Evolutionary conservation across 306 rosid species (phyloP).

Genomic region (Dalbergia oliveri): DNA sequence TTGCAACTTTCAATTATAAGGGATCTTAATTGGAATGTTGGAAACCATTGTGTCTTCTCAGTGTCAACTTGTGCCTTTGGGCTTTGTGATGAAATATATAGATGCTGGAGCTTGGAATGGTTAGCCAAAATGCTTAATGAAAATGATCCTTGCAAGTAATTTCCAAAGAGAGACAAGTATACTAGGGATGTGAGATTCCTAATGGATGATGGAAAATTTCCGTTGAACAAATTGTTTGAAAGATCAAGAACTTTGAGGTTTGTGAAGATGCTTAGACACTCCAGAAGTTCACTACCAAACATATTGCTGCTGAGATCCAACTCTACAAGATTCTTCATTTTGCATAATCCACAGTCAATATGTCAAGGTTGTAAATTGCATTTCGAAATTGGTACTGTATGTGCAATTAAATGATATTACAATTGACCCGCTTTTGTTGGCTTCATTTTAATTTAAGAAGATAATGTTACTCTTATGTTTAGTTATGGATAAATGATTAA

Average conservation of each 20-base stretch:
- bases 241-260: slow-evolving; percentile 36
- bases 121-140: slow-evolving; percentile 43
- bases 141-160: slow-evolving; percentile 38
- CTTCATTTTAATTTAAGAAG: too few relatives aligned
- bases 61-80: slow-evolving; percentile 18
- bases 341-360: slow-evolving; percentile 1
- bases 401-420: too few relatives aligned
- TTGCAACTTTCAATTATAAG: slow-evolving; percentile 28
- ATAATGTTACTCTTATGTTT: too few relatives aligned
- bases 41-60: slow-evolving; percentile 33
- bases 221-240: not conserved
- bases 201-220: slow-evolving; percentile 20
- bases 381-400: not conserved
- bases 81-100: not conserved
- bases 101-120: slow-evolving; percentile 37
- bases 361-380: not conserved
- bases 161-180: slow-evolving; percentile 21
- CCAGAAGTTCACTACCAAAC: not conserved
- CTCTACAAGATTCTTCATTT: slow-evolving; percentile 10
- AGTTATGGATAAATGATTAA: too few relatives aligned
- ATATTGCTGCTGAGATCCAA: not conserved
- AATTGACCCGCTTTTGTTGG: too few relatives aligned
- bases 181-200: slow-evolving; percentile 9
- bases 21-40: slow-evolving; percentile 43
- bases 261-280: slow-evolving; percentile 22